These are phyloP conservation scores for Trametes maxima DNA, from an alignment of 768 basidiomycete species.

Conservation along the genomic window DNA sequence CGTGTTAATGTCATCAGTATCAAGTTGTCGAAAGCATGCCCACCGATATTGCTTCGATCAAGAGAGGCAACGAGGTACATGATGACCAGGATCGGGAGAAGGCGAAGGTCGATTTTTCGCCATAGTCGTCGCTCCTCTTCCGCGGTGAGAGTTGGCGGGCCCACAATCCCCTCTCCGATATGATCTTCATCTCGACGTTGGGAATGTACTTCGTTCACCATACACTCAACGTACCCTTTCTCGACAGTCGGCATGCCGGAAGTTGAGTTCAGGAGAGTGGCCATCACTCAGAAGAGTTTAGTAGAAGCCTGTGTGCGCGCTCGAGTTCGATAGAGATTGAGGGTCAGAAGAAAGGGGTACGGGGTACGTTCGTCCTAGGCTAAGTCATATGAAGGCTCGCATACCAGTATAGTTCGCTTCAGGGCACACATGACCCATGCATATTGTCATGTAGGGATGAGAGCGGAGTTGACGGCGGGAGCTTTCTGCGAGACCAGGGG, in stretches of 20 bases:
- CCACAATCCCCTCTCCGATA: conserved; percentile 41
- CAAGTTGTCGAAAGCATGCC: not conserved
- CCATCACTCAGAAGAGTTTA: too few species aligned
- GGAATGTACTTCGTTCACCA: not conserved
- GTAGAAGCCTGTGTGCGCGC: too few species aligned
- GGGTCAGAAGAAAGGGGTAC: not conserved
- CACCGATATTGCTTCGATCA: conserved; percentile 31
- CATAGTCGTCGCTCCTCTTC: conserved; percentile 49
- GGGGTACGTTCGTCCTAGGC: not conserved
- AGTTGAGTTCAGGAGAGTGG: too few species aligned
- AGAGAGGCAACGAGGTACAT: conserved; percentile 38
- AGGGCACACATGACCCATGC: not conserved
- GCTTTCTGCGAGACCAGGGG: too few species aligned
- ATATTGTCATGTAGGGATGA: not conserved
- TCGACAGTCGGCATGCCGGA: not conserved
- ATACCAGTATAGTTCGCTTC: not conserved
- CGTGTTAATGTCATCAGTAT: not conserved
- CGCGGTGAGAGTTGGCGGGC: conserved; percentile 46
- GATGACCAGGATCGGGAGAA: conserved; percentile 34
- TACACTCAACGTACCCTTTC: not conserved
- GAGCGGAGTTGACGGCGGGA: not conserved
- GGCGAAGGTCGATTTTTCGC: conserved; percentile 35
- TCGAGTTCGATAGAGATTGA: too few species aligned
- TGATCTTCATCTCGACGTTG: conserved; percentile 34
- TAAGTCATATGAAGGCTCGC: not conserved